A percentile compares a stretch with the other conserved stretches of the same genome.
phyloP scores from a whole-genome alignment of 257 asterid species.

The Rauvolfia tetraphylla region DNA sequence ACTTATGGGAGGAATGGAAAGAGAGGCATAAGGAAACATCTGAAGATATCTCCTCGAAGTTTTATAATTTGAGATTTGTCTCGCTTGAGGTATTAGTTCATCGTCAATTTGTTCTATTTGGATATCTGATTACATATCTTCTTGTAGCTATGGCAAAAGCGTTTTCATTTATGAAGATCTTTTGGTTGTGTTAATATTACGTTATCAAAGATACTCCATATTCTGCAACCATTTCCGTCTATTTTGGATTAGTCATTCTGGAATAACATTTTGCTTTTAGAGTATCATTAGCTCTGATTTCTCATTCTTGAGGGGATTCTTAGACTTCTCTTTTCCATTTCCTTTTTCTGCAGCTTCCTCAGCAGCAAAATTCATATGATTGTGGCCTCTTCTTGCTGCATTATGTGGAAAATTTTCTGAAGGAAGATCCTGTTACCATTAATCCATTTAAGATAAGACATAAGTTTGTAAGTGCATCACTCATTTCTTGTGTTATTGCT shows the following conservation, averaged over 20 bases:
- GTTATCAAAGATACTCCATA: background rate
- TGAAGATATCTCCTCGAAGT: slow-evolving; percentile 57
- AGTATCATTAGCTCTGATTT: background rate
- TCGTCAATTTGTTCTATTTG: slow-evolving; percentile 5
- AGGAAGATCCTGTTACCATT: slow-evolving; percentile 63
- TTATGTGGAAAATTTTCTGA: slow-evolving; percentile 83
- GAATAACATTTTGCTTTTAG: background rate
- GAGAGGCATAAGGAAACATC: slow-evolving; percentile 65
- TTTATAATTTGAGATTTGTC: slow-evolving; percentile 65
- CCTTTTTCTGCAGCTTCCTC: slow-evolving; percentile 67
- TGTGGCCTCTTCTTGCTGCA: slow-evolving; percentile 98
- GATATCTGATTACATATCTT: background rate
- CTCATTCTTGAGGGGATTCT: background rate
- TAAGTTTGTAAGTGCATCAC: slow-evolving; percentile 61
- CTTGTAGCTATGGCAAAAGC: background rate
- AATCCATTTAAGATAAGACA: slow-evolving; percentile 60
- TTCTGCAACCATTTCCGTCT: background rate
- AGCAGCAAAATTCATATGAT: slow-evolving; percentile 81
- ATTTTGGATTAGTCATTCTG: background rate
- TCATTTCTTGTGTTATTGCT: background rate
- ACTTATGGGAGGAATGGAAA: slow-evolving; percentile 93
- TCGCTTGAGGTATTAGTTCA: slow-evolving; percentile 70
- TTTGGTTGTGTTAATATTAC: slow-evolving; percentile 6
- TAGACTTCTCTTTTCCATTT: slow-evolving; percentile 16
- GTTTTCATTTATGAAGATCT: background rate